Percentiles rank a stretch among this genome's conserved stretches.
Evolutionary conservation across 306 rosid genomes (phyloP).

Genomic region (Trichosanthes truncata): DNA sequence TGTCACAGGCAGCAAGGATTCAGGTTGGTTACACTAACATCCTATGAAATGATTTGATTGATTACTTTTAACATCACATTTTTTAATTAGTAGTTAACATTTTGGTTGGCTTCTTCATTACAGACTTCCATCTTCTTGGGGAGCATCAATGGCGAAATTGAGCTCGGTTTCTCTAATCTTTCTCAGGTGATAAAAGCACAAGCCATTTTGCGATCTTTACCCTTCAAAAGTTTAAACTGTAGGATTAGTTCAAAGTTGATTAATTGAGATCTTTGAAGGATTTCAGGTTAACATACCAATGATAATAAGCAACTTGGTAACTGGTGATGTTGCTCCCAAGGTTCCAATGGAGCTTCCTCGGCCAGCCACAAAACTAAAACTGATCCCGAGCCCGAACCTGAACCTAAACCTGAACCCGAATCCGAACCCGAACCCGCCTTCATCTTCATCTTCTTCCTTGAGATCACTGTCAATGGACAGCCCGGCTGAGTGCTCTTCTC

Average conservation of each 20-base stretch:
- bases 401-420: slow-evolving; percentile 22
- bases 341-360: slow-evolving; percentile 9
- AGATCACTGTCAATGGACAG: slow-evolving; percentile 67
- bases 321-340: slow-evolving; percentile 30
- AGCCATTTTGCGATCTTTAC: not conserved
- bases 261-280: not conserved
- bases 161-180: slow-evolving; percentile 60
- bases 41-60: not conserved
- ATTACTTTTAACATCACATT: too few relatives aligned
- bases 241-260: not conserved
- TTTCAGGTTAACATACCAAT: slow-evolving; percentile 37
- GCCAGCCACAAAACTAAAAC: slow-evolving; percentile 10
- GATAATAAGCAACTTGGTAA: slow-evolving; percentile 40
- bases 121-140: slow-evolving; percentile 83
- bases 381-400: not conserved
- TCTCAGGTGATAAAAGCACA: slow-evolving; percentile 43
- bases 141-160: slow-evolving; percentile 79
- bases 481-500: slow-evolving; percentile 53
- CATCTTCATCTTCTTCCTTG: slow-evolving; percentile 79
- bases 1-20: slow-evolving; percentile 69
- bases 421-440: slow-evolving; percentile 32
- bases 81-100: not conserved
- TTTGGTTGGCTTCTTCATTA: not conserved
- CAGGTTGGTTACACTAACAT: slow-evolving; percentile 47
- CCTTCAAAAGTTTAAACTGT: not conserved